Evolutionary conservation across 139 green algal species (phyloP).

Genomic region (Micromonas pusilla): DNA sequence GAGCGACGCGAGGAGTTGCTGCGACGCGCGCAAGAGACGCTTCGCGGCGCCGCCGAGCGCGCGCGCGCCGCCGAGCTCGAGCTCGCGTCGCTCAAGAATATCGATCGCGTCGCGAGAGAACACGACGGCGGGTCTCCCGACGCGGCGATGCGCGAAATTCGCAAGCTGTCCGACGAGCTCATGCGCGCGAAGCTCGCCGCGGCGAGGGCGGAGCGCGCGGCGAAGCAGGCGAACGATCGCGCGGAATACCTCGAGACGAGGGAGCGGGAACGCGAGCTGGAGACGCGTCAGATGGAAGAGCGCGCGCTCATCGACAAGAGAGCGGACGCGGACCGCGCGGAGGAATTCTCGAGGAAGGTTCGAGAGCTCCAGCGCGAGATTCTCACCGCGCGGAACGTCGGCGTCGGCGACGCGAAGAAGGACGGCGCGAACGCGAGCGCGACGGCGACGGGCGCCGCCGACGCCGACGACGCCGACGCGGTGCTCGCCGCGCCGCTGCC

Average conservation of each 20-base stretch:
- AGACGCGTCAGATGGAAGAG: neutral
- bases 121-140: neutral
- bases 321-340: neutral
- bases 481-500: no score
- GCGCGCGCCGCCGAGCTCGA: neutral
- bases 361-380: neutral
- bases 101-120: neutral
- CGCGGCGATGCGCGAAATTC: neutral
- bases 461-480: no score
- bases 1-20: neutral
- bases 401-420: neutral
- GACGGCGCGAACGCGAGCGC: no score
- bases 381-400: neutral
- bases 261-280: neutral
- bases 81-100: neutral
- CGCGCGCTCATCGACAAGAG: neutral
- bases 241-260: neutral
- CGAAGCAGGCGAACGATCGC: neutral
- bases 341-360: neutral
- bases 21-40: neutral
- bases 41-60: neutral
- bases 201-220: neutral
- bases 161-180: constrained; percentile 13
- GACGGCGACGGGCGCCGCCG: no score
- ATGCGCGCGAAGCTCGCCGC: neutral